Evolutionary conservation across 2,329 filamentous ascomycete genomes (phyloP).

Genomic region (Cyphellophora attinorum): DNA sequence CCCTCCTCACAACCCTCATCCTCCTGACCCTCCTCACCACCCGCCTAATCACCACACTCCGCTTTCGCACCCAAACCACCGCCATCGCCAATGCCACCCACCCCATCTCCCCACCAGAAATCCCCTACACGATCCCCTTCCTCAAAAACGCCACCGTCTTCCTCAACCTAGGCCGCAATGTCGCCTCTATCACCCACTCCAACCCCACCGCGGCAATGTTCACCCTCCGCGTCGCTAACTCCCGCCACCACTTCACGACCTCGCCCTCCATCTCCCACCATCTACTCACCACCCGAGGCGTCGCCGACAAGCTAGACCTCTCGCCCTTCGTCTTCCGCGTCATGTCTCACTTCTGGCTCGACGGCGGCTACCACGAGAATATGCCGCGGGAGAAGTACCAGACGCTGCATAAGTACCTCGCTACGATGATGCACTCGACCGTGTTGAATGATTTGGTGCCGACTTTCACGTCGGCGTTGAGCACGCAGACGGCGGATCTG

Average conservation of each 20-base stretch:
- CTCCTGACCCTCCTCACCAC: not conserved
- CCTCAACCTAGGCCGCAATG: constrained; percentile 4
- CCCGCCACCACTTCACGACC: constrained; percentile 40
- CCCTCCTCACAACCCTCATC: too few species aligned
- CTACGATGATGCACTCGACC: constrained; percentile 36
- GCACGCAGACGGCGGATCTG: constrained; percentile 31
- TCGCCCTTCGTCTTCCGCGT: constrained; percentile 24
- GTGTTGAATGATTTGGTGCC: constrained; percentile 33
- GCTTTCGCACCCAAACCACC: not conserved
- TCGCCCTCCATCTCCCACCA: constrained; percentile 37
- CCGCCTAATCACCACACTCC: not conserved
- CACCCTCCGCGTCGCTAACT: constrained; percentile 23
- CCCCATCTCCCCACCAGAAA: constrained; percentile 24
- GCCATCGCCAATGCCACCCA: not conserved
- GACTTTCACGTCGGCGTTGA: not conserved
- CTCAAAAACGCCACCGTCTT: constrained; percentile 45
- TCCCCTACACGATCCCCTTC: constrained; percentile 49
- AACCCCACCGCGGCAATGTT: constrained; percentile 13
- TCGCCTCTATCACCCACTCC: constrained; percentile 5
- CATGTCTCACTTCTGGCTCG: constrained; percentile 34
- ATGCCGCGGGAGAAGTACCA: constrained; percentile 24
- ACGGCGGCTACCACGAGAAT: constrained; percentile 26
- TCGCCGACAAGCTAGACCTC: constrained; percentile 17
- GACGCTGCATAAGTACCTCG: constrained; percentile 27
- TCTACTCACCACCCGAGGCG: constrained; percentile 25